Evolutionary conservation across 192 early-diverging fungal genomes (phyloP).

Genomic region (Podila epigama): DNA sequence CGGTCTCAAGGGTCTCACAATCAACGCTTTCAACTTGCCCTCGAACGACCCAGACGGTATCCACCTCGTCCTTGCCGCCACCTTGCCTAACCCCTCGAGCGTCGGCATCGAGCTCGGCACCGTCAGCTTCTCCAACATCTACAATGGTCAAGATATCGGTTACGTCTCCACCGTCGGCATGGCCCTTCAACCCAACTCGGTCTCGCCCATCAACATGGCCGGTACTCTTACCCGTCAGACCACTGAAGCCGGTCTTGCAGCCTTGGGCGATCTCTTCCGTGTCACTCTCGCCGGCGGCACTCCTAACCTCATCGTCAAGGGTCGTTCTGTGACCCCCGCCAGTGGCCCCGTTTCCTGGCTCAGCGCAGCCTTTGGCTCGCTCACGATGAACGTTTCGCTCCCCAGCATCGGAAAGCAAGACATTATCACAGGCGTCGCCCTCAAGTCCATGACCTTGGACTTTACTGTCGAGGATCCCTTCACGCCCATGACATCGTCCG

Average conservation of each 20-base stretch:
- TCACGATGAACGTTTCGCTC: constrained; percentile 63
- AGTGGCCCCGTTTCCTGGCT: constrained; percentile 58
- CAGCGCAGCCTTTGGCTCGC: constrained; percentile 54
- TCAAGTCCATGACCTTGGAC: constrained; percentile 62
- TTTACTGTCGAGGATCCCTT: constrained; percentile 61
- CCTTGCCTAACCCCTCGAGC: constrained; percentile 57
- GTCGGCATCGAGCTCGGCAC: constrained; percentile 63
- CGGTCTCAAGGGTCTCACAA: constrained; percentile 48
- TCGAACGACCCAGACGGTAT: constrained; percentile 55
- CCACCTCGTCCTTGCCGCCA: constrained; percentile 27
- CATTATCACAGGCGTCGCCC: constrained; percentile 59
- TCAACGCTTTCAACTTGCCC: constrained; percentile 59
- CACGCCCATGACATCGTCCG: constrained; percentile 52
- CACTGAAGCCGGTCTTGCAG: constrained; percentile 39
- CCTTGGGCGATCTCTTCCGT: constrained; percentile 61
- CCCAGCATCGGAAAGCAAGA: constrained; percentile 50
- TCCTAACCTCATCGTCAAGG: constrained; percentile 55
- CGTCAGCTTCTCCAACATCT: constrained; percentile 51
- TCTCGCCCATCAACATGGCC: constrained; percentile 45
- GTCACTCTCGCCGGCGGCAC: constrained; percentile 54
- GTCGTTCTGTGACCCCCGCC: constrained; percentile 57
- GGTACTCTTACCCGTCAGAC: constrained; percentile 63
- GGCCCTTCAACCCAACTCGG: constrained; percentile 20
- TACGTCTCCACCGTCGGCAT: constrained; percentile 35
- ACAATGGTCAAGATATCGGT: constrained; percentile 50